Percentiles rank a stretch among this genome's conserved stretches.
These are phyloP conservation scores for Cryptococcus maquisensis DNA, from an alignment of 1,284 basidiomycete genomes.

Conservation along the genomic window DNA sequence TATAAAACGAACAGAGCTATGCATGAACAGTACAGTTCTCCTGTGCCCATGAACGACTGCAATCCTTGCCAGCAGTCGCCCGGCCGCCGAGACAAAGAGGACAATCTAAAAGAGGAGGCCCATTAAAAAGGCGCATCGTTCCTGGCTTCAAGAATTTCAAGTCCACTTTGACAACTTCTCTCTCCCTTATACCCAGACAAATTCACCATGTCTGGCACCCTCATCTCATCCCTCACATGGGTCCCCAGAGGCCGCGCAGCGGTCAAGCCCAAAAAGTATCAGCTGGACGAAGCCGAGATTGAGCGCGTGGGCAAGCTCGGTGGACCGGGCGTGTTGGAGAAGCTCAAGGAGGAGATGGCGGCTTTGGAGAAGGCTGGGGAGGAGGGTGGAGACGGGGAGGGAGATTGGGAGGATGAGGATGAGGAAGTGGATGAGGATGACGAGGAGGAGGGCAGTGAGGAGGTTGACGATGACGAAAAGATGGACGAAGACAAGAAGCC, in stretches of 20 bases:
- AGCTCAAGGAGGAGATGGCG: conserved; percentile 70
- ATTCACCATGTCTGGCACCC: conserved; percentile 49
- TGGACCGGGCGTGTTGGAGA: conserved; percentile 74
- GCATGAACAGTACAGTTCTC: too few relatives aligned
- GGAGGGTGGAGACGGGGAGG: conserved; percentile 71
- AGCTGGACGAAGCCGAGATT: conserved; percentile 85
- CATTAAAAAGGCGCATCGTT: background rate
- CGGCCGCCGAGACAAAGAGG: too few relatives aligned
- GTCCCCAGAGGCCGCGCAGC: conserved; percentile 75
- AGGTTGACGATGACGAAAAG: conserved; percentile 39
- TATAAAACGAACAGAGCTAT: too few relatives aligned
- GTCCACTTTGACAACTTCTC: too few relatives aligned
- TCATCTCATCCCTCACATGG: conserved; percentile 62
- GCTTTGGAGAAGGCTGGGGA: conserved; percentile 58
- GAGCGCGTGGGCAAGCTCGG: conserved; percentile 85
- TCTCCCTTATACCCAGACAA: too few relatives aligned
- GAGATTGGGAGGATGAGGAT: conserved; percentile 22
- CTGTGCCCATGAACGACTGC: too few relatives aligned
- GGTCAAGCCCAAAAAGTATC: conserved; percentile 78
- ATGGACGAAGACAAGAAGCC: conserved; percentile 57
- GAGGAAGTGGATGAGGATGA: conserved; percentile 32
- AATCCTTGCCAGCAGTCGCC: too few relatives aligned
- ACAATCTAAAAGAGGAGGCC: background rate
- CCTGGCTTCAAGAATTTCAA: background rate
- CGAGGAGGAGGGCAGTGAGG: conserved; percentile 54